Evolutionary conservation across 768 basidiomycete genomes (phyloP).

Genomic region (Lentinula raphanica): DNA sequence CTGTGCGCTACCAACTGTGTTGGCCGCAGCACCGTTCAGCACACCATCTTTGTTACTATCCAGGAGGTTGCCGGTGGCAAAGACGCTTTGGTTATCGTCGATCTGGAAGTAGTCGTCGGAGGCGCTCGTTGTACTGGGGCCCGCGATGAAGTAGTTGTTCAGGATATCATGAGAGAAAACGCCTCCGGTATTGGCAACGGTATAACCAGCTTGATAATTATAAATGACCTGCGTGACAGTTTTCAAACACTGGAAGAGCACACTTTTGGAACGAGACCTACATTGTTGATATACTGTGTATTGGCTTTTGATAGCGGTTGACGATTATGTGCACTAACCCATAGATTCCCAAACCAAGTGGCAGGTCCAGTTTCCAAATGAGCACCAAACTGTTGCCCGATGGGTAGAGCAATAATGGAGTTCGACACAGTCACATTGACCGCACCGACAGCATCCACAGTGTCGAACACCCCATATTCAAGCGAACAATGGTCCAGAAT

Average conservation of each 20-base stretch:
- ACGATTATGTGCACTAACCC: conserved; percentile 19
- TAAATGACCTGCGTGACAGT: conserved; percentile 12
- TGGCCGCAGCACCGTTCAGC: conserved; percentile 17
- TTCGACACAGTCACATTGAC: conserved; percentile 19
- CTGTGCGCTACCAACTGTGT: conserved; percentile 14
- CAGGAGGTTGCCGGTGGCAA: conserved; percentile 16
- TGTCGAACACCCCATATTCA: conserved; percentile 17
- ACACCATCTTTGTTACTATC: conserved; percentile 18
- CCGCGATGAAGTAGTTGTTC: conserved; percentile 20
- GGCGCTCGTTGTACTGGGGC: conserved; percentile 17
- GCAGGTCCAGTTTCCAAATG: conserved; percentile 19
- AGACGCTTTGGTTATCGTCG: conserved; percentile 18
- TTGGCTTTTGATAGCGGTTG: conserved; percentile 20
- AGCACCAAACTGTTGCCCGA: conserved; percentile 19
- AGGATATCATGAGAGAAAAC: conserved; percentile 18
- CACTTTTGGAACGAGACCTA: background rate
- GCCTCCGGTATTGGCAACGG: conserved; percentile 17
- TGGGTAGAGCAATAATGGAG: conserved; percentile 16
- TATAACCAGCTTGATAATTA: conserved; percentile 19
- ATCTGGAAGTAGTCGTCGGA: conserved; percentile 19
- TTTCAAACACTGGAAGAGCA: background rate
- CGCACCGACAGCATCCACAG: conserved; percentile 16
- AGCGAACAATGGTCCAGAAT: conserved; percentile 18
- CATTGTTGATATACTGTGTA: conserved; percentile 19
- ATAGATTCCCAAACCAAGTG: conserved; percentile 19